phyloP scores from a whole-genome alignment of 352 stramenopile species.

The Pythium phragmitis region DNA sequence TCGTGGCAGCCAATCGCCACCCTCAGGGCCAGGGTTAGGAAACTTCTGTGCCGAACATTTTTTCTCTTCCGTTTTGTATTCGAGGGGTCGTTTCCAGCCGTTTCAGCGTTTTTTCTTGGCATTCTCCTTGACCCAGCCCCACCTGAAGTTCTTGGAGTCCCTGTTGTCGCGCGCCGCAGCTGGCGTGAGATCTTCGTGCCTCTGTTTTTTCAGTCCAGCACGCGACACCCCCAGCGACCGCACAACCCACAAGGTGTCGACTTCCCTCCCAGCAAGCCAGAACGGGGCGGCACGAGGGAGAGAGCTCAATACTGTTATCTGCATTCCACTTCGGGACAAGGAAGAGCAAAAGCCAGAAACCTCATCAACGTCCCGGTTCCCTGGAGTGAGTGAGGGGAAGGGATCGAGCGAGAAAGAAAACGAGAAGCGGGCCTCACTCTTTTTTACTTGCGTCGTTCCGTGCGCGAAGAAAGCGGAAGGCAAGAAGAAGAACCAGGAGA shows the following conservation, averaged over 20 bases:
- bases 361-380: background rate
- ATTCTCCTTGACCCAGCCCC: slow-evolving; percentile 2
- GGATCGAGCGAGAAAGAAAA: slow-evolving; percentile 2
- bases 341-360: slow-evolving; percentile 1
- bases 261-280: slow-evolving; percentile 4
- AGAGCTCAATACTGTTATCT: background rate
- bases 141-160: background rate
- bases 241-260: slow-evolving; percentile 18
- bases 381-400: slow-evolving; percentile 3
- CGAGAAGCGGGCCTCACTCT: slow-evolving; percentile 7
- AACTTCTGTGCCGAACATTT: slow-evolving; percentile 16
- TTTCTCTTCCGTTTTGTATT: slow-evolving; percentile 23
- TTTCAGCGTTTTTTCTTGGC: slow-evolving; percentile 29
- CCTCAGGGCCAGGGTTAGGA: slow-evolving; percentile 15
- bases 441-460: slow-evolving; percentile 15
- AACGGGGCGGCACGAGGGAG: slow-evolving; percentile 16
- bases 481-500: background rate
- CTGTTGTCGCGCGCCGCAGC: slow-evolving; percentile 21
- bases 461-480: slow-evolving; percentile 2
- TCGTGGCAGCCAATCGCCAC: slow-evolving; percentile 26
- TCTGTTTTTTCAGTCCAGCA: slow-evolving; percentile 22
- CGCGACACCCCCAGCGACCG: slow-evolving; percentile 21
- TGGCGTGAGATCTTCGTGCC: slow-evolving; percentile 6
- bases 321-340: slow-evolving; percentile 1
- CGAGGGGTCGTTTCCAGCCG: slow-evolving; percentile 21